Evolutionary conservation across 1,139 yeast genomes (phyloP), one percentile per base, ranked within the genome.

Genomic region (Arxiozyma telluris): DNA sequence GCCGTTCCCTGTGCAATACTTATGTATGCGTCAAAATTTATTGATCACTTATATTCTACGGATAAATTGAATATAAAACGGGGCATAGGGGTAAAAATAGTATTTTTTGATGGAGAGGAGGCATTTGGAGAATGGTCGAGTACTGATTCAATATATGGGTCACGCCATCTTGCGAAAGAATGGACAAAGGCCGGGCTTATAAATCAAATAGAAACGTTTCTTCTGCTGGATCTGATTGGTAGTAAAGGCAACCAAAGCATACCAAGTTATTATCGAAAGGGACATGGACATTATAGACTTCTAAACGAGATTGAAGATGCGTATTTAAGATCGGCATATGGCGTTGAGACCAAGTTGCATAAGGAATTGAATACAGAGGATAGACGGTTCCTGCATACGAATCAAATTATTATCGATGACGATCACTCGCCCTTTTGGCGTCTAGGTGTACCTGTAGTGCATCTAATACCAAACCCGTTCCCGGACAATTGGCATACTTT

Each of bases 61-160:
- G 56, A 57, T 20, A 34, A 44, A 46, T 23, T 47, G 11, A 11
- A 41, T 9, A n/a, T 18, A 11, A 43, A 52, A 18, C 41, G 42
- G 11, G 62, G 64, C 4, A 17, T 54, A 3, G 82, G 81, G 0
- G 56, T 80, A 4, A 80, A 78, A 57, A 62, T 81, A 12, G 67
- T 80, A 0, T 80, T 81, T 60, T 77, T 80, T 54, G 84, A 81
- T 59, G 84, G 85, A 2, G 84, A 81, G 59, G 84, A 81, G 59
- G 84, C 85, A 0, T 61, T 78, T 27, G 67, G 68, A 3, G 64
- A 70, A 20, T 81, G 85, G 85, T 63, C 76, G 0, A 71, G 70
- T 11, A 62, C 68, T 0, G 84, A 81, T 58, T 79, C 83, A 0
- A 70, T 79, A 3, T 80, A 81, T 60, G 85, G 84, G 0, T 76